Evolutionary conservation across 163 green algal species (phyloP), one percentile per base, ranked within the genome.

Genomic region (Chlamydomonas reinhardtii): DNA sequence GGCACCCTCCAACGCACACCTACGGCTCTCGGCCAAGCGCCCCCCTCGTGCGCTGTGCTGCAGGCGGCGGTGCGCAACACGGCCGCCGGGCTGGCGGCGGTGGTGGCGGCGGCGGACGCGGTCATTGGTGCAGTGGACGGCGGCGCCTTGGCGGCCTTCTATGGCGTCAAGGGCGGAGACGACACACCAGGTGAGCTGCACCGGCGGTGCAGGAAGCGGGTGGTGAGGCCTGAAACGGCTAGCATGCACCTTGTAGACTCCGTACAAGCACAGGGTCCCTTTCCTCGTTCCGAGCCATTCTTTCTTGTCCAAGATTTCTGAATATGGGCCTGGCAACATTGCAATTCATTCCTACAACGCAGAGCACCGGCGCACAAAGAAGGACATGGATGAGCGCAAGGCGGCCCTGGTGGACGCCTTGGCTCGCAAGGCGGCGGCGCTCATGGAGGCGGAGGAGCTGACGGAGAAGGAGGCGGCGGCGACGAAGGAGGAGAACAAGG

Each of bases 401-500:
- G 76, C 83, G 0, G 96, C 93, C 12, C 84, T 98, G 75, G 66
- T 96, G 5, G 95, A 97, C 31, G 95, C 94, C 2, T 90, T 97
- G 59, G 62, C 84, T 0, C 73, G 74, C 0, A 96, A 96, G 83
- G 90, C 89, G 17, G 52, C 29, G 20, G 94, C 89, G 0, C 82
- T 95, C 66, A 84, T 97, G 83, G 89, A 94, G 4, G 19, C 85
- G 34, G 75, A 74, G 61, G 64, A 74, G 76, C 20, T 34, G 62
- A 3, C 12, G 70, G 22, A 56, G 24, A 32, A 56, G 35, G 70
- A 34, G 70, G 35, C 11, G 20, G 62, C 27, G 62, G 27, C 27
- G n/a, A 3, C 29, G 62, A 1, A 12, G 25, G 27, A 27, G 0
- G 62, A 70, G 62, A 32, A 27, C 52, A 29, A 34, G 72, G 52